Percentiles rank a stretch among this genome's conserved stretches.
Evolutionary conservation across 495 filamentous ascomycete species (phyloP).

Genomic region (Hypoxylon crocopeplum): DNA sequence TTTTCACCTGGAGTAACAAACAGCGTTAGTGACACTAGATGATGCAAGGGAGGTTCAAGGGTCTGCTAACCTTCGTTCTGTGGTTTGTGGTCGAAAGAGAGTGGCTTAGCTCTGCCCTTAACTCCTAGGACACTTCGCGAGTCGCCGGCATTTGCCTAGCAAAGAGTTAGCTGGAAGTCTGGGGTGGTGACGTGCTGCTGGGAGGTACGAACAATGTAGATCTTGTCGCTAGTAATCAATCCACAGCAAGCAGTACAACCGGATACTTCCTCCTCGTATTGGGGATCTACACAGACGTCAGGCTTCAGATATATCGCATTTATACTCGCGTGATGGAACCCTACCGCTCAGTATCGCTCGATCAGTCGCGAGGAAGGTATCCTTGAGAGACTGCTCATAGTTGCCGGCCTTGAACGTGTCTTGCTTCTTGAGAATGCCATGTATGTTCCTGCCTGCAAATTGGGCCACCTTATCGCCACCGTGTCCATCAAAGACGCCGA

Average conservation of each 20-base stretch:
- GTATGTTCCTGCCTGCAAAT: slow-evolving; percentile 90
- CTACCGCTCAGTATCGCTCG: slow-evolving; percentile 93
- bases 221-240: slow-evolving; percentile 86
- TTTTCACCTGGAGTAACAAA: slow-evolving; percentile 77
- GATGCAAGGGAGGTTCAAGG: neutral
- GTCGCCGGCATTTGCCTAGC: slow-evolving; percentile 93
- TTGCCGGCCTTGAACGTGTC: slow-evolving; percentile 89
- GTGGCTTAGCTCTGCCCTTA: slow-evolving; percentile 93
- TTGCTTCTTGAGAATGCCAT: slow-evolving; percentile 93
- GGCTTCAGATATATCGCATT: neutral
- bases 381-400: slow-evolving; percentile 94
- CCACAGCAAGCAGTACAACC: slow-evolving; percentile 94
- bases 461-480: slow-evolving; percentile 95
- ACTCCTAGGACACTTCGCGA: slow-evolving; percentile 92
- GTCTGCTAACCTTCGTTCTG: slow-evolving; percentile 84
- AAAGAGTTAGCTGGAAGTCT: slow-evolving; percentile 30
- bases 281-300: slow-evolving; percentile 71
- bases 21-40: slow-evolving; percentile 7
- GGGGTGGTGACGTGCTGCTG: neutral
- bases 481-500: slow-evolving; percentile 97
- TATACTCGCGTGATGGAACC: slow-evolving; percentile 25
- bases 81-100: slow-evolving; percentile 98
- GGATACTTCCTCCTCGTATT: slow-evolving; percentile 96
- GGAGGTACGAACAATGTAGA: slow-evolving; percentile 77
- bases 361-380: slow-evolving; percentile 96